Evolutionary conservation across 2,329 filamentous ascomycete species (phyloP), one percentile per base, ranked within the genome.

Genomic region (Cladosporium oxysporum): DNA sequence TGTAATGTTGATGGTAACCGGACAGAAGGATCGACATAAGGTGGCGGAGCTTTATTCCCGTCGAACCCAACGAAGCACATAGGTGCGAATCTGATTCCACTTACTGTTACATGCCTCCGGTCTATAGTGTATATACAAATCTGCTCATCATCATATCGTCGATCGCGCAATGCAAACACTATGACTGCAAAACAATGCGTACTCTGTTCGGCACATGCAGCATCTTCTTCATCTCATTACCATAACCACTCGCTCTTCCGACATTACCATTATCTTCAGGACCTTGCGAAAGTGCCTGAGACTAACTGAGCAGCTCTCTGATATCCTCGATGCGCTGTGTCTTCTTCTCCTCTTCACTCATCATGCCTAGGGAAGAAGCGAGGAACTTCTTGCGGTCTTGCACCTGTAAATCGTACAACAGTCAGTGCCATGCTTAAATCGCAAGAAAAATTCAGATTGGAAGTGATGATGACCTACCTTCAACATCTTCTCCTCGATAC

Each of bases 301-400:
- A 47, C 58, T 70, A 86, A 73, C 90, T 92, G 58, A 99, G 84
- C 71, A 99, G 81, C 78, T 97, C 91, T 79, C 90, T 94, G 70
- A 98, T 93, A 79, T 99, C 95, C 77, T 97, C 94, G 69, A 98
- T 93, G 47, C 92, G 84, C 77, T 95, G 91, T 68, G 92, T 82
- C 76, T 89, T 92, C 85, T 95, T 97, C 78, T 97, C 93, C 69
- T 97, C 93, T 68, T 97, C 93, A 64, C 85, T 90, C 87, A 97
- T 96, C 88, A 99, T 94, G 1, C 95, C 95, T 37, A 99, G 81
- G 0, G 91, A 95, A 18, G 91, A 93, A n/a, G 95, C 95, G 80
- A 96, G 91, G 72, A 96, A 96, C 83, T 93, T 98, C 83, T 99
- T 99, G 75, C 93, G 83, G 70, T 98, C 94, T 77, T 99, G 96